Base-by-base conservation (phyloP, 257 asterid species). In the Paulownia fortunei region DNA sequence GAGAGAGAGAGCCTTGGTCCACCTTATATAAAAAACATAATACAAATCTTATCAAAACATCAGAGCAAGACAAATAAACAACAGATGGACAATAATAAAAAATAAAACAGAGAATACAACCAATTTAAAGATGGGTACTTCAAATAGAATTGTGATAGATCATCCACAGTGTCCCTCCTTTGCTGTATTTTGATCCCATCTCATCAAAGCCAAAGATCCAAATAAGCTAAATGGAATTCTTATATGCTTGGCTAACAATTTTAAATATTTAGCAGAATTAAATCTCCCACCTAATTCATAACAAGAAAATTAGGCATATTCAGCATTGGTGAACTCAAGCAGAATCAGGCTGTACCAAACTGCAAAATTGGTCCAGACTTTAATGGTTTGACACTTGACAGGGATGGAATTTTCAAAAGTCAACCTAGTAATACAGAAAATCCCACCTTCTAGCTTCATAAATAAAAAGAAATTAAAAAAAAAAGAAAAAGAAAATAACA, bases 391-490 rank as follows among this genome's bases (percentile, higher is more conserved):
- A 76, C 84, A 66, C 27, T 78, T 74, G 77, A 75, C 65, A 58
- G 2, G 59, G 37, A 16, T 16, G 54, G 78, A 67, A 78, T 69
- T 63, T 76, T 24, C 76, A 69, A 8, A 84, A 86, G 86, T 86
- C 90, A 86, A 83, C 88, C 85, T 73, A 79, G 81, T 76, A 74
- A 67, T 7, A 21, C 70, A 72, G 1, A 64, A 73, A 80, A 62
- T 21, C 44, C 68, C 37, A n/a, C 74, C 47, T 26, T 52, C 27
- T 49, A 23, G 2, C 30, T 26, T 44, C 16, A 54, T 27, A 56
- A 11, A 55, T 51, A 44, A 23, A 27, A 42, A 16, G 1, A 63
- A 24, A 62, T 2, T 32, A 5, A 71, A 15, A 55, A 4, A 8
- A 80, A 51, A 32, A 73, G 12, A 66, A 73, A 13, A 3, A 16